Conservation (phyloP, 768 basidiomycete genomes). For the Tulasnella sp. region DNA sequence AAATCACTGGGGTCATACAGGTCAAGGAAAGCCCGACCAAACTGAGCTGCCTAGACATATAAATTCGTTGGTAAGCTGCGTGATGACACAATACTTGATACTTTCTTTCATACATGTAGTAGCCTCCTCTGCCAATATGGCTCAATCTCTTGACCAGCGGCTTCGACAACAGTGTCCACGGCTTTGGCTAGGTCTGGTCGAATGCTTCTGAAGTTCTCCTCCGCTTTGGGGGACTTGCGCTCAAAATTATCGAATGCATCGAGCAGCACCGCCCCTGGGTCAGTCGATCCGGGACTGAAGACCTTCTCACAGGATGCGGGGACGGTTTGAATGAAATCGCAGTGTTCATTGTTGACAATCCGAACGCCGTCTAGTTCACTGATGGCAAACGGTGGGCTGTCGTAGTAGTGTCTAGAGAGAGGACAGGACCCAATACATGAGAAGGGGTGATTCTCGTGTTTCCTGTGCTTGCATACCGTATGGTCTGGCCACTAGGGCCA, state of each 20-base stretch:
- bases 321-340: constrained; percentile 89
- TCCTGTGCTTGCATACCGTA: constrained; percentile 56
- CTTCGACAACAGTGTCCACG: constrained; percentile 86
- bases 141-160: constrained; percentile 87
- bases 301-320: constrained; percentile 71
- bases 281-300: constrained; percentile 85
- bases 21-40: constrained; percentile 88
- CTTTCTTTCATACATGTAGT: constrained; percentile 56
- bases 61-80: not conserved
- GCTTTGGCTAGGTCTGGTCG: constrained; percentile 75
- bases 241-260: constrained; percentile 88
- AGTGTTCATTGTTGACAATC: constrained; percentile 64
- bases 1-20: constrained; percentile 87
- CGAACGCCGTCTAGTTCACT: constrained; percentile 86
- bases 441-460: not conserved
- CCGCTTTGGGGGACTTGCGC: constrained; percentile 76
- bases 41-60: constrained; percentile 73
- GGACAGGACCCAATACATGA: not conserved
- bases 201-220: constrained; percentile 84
- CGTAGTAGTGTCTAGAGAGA: constrained; percentile 58
- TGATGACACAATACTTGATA: too few species aligned
- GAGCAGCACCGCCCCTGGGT: constrained; percentile 81
- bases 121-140: constrained; percentile 80
- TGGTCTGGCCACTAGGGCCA: constrained; percentile 81
- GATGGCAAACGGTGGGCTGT: constrained; percentile 61